phyloP scores from a whole-genome alignment of 305 asterid species.

The Fraxinus dipetala region DNA sequence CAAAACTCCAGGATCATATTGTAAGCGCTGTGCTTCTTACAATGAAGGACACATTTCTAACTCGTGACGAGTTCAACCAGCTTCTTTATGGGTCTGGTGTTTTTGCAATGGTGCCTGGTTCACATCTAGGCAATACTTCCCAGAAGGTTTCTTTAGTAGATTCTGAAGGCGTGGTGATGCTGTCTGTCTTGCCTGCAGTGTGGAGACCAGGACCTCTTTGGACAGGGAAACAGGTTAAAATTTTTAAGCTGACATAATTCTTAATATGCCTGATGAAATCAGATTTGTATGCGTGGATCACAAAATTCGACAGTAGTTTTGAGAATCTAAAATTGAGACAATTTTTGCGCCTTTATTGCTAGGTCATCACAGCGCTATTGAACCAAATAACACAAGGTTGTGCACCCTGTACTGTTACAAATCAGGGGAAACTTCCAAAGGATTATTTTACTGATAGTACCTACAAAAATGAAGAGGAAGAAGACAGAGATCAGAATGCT shows the following conservation, averaged over 20 bases:
- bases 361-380: slow-evolving; percentile 86
- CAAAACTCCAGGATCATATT: slow-evolving; percentile 77
- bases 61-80: slow-evolving; percentile 73
- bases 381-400: slow-evolving; percentile 79
- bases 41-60: slow-evolving; percentile 79
- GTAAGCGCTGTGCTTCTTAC: slow-evolving; percentile 87
- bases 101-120: slow-evolving; percentile 45
- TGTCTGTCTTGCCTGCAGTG: slow-evolving; percentile 64
- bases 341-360: slow-evolving; percentile 13
- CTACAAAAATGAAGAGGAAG: slow-evolving; percentile 44
- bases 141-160: slow-evolving; percentile 52
- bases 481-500: slow-evolving; percentile 55
- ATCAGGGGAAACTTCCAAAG: slow-evolving; percentile 76
- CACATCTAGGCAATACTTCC: slow-evolving; percentile 34
- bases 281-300: not conserved
- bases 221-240: slow-evolving; percentile 96
- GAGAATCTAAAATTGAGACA: too few relatives aligned
- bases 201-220: slow-evolving; percentile 97
- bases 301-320: too few relatives aligned
- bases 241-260: not conserved
- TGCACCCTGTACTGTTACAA: slow-evolving; percentile 77
- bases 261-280: not conserved
- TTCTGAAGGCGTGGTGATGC: slow-evolving; percentile 56
- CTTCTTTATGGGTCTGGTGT: slow-evolving; percentile 91
- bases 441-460: slow-evolving; percentile 51